Evolutionary conservation across 192 early-diverging fungal species (phyloP).

Genomic region (Coemansia sp.): DNA sequence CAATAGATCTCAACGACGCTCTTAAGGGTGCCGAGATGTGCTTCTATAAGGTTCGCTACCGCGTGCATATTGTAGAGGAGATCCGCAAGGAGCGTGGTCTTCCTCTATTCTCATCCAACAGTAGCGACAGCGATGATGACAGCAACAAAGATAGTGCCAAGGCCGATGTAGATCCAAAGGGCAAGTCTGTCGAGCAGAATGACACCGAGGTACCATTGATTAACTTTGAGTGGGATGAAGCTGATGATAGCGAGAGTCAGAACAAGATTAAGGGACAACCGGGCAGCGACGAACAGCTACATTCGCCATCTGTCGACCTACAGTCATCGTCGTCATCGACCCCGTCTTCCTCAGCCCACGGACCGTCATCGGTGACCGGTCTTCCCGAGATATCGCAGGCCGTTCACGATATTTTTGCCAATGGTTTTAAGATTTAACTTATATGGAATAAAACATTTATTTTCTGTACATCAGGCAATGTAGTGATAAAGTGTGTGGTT

Average conservation of each 20-base stretch:
- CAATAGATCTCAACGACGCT: slow-evolving; percentile 71
- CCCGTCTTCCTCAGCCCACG: background rate
- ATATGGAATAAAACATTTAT: background rate
- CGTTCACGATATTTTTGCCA: slow-evolving; percentile 38
- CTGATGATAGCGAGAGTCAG: background rate
- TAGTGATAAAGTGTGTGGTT: slow-evolving; percentile 83
- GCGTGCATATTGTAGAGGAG: slow-evolving; percentile 32
- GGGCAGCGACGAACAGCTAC: background rate
- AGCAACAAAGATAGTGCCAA: background rate
- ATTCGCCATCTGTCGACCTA: background rate
- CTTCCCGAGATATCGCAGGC: slow-evolving; percentile 39
- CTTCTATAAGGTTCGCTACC: slow-evolving; percentile 54
- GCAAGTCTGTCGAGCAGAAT: slow-evolving; percentile 5
- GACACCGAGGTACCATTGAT: slow-evolving; percentile 42
- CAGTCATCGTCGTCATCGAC: background rate
- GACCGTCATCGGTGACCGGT: background rate
- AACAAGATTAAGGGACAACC: background rate
- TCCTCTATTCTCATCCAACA: slow-evolving; percentile 13
- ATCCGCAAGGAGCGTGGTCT: slow-evolving; percentile 22
- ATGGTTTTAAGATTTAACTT: background rate
- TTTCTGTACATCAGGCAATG: slow-evolving; percentile 52
- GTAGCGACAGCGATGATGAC: slow-evolving; percentile 1
- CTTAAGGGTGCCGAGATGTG: slow-evolving; percentile 76
- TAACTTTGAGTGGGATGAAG: slow-evolving; percentile 42
- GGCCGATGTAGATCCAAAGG: background rate